Base-by-base conservation (phyloP, 2,329 filamentous ascomycete species). In the Exophiala bonariae region DNA sequence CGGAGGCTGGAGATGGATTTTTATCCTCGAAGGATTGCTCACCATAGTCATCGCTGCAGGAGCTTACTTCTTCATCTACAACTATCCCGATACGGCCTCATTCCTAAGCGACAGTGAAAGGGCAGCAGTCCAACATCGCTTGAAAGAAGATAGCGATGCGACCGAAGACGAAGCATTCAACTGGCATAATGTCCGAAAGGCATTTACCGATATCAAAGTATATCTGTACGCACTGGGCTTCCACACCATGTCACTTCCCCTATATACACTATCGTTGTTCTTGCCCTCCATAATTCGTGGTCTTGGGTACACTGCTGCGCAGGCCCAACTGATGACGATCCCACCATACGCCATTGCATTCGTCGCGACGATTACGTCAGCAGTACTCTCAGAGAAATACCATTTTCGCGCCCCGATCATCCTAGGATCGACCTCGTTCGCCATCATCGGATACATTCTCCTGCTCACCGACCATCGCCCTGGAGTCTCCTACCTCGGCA, bases 221-320 rank as follows among this genome's bases (percentile, higher is more conserved):
- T 88, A 82, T 82, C 72, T 90, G 0, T 90, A 90, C 55, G 83
- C 84, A 0, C 63, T 87, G 0, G 79, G 77, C 0, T 89, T 87
- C 57, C 85, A 89, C 61, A 87, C 84, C 4, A 82, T 89, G 74
- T 85, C 81, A 47, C 65, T 90, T 74, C 82, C 66, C 66, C 19
- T 59, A 16, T 72, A 72, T 48, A 71, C 69, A 0, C 51, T 69
- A 18, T 68, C 65, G 4, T 60, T 66, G 4, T 69, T 70, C 41
- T 42, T 72, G 45, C 70, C 70, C 1, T 68, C 66, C 0, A 73
- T 73, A 32, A 72, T 73, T 61, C 67, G 66, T 35, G 62, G 63
- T 13, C 62, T 73, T 1, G 70, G 70, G 9, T 73, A 69, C 56
- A 64, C 64, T 3, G 58, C 67, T 3, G 68, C 69, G 6, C 49